Base-by-base conservation (phyloP, 2,329 filamentous ascomycete species). In the Ploettnerulaceae sp. region DNA sequence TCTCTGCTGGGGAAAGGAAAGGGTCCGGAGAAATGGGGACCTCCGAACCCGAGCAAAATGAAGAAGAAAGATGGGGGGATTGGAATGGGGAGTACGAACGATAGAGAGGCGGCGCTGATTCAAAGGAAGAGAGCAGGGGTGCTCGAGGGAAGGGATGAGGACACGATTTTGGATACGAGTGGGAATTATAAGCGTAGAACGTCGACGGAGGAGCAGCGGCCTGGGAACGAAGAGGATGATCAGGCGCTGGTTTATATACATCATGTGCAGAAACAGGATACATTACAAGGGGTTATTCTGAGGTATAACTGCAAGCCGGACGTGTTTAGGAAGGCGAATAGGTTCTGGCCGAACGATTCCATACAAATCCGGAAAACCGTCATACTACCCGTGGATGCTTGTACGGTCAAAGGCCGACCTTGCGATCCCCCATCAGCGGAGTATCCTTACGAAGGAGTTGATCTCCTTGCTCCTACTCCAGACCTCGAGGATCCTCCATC, bases 321-420 rank as follows among this genome's bases (percentile, higher is more conserved):
- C 37, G 77, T 85, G 2, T 82, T 98, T 55, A 78, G 88, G 48
- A 93, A 87, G 64, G 82, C 89, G 29, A 98, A 98, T 64, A 81
- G 93, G 8, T 81, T 98, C 61, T 98, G 93, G 93, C 88, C 89
- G 5, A 88, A 89, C 54, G 93, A 97, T 63, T 89, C 81, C 53
- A 84, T 97, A 26, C 91, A 96, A 64, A 80, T 82, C 37, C 82
- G 90, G 49, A 87, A 87, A 60, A 83, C 80, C 54, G 75, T 98
- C 12, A 76, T 90, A 7, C 71, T 98, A 42, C 93, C 93, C 0
- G 88, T 97, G 4, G 90, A 95, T 64, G 85, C 88, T 31, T 97
- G 91, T 65, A 82, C 85, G 32, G 74, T 90, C 32, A 93, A 89
- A 61, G 89, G 91, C 22, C 77, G 81, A 40, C 76, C 77, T 12